Conservation (phyloP, 2,329 filamentous ascomycete species). For the Penicillium sp. region DNA sequence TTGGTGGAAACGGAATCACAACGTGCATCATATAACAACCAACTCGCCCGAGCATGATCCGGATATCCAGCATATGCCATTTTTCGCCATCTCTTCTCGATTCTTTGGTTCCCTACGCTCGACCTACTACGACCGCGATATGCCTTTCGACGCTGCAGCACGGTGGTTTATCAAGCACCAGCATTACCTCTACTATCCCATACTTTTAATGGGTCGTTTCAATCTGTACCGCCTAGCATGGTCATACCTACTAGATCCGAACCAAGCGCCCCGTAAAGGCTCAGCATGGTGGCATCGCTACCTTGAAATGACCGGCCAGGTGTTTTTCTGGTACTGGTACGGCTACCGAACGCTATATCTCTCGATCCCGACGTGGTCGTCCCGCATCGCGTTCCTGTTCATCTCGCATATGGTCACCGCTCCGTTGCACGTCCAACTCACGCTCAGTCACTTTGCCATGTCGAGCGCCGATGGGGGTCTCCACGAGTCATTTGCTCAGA, state of each 20-base stretch:
- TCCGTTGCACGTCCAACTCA: constrained; percentile 83
- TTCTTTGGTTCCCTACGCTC: constrained; percentile 70
- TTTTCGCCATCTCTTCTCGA: constrained; percentile 82
- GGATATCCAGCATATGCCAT: constrained; percentile 84
- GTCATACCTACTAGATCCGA: constrained; percentile 65
- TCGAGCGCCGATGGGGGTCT: constrained; percentile 80
- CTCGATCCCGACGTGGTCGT: constrained; percentile 65
- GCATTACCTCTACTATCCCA: constrained; percentile 75
- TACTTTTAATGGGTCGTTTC: constrained; percentile 78
- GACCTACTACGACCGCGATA: constrained; percentile 76
- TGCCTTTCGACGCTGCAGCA: constrained; percentile 71
- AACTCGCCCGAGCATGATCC: constrained; percentile 94
- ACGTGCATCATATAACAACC: constrained; percentile 93
- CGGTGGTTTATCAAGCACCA: constrained; percentile 68
- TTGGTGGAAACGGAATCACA: constrained; percentile 96
- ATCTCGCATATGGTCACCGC: constrained; percentile 77
- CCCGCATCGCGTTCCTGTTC: constrained; percentile 71
- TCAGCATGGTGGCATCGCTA: constrained; percentile 78
- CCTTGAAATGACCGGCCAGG: constrained; percentile 71
- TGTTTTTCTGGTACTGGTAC: constrained; percentile 82
- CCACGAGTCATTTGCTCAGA: constrained; percentile 80
- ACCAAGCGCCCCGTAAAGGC: constrained; percentile 69
- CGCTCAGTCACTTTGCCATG: constrained; percentile 91
- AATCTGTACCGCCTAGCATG: constrained; percentile 84
- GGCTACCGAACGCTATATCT: constrained; percentile 75